Evolutionary conservation across 2,329 filamentous ascomycete species (phyloP).

Genomic region (Akanthomyces muscarius): DNA sequence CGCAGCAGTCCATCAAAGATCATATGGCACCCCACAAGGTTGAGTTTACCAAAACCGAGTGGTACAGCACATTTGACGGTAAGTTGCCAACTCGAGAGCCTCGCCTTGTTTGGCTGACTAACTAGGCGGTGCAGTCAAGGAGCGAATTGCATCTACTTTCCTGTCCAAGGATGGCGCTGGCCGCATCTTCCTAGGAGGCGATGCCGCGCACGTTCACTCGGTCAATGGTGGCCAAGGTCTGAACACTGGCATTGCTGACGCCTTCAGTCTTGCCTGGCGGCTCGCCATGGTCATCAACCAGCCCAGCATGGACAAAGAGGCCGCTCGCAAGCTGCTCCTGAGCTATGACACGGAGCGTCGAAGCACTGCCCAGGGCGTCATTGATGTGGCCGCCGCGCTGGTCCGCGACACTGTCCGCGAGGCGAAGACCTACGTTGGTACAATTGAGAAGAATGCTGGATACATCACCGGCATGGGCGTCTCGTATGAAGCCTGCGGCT

Average conservation of each 20-base stretch:
- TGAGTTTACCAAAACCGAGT: conserved; percentile 42
- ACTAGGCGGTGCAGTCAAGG: conserved; percentile 32
- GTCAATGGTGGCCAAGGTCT: conserved; percentile 55
- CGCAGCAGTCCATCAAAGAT: conserved; percentile 39
- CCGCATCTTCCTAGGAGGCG: conserved; percentile 50
- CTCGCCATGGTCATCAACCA: conserved; percentile 31
- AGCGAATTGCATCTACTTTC: conserved; percentile 37
- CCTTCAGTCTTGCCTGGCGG: conserved; percentile 53
- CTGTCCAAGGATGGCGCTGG: conserved; percentile 38
- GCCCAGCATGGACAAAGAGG: conserved; percentile 22
- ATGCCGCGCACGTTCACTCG: conserved; percentile 54
- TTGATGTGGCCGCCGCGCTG: conserved; percentile 43
- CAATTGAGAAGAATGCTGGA: conserved; percentile 44
- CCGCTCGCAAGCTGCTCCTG: conserved; percentile 29
- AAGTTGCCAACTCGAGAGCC: conserved; percentile 15
- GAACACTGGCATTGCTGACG: conserved; percentile 56
- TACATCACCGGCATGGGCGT: conserved; percentile 48
- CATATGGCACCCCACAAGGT: conserved; percentile 42
- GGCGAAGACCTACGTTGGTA: conserved; percentile 43
- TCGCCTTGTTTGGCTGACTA: background rate
- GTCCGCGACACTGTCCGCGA: conserved; percentile 42
- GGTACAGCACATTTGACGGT: conserved; percentile 49
- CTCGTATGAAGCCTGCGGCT: conserved; percentile 33
- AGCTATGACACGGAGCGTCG: conserved; percentile 44
- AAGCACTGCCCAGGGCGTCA: conserved; percentile 40